Base-by-base conservation (phyloP, 1,284 basidiomycete genomes). In the Gastroboletus turbinatus region DNA sequence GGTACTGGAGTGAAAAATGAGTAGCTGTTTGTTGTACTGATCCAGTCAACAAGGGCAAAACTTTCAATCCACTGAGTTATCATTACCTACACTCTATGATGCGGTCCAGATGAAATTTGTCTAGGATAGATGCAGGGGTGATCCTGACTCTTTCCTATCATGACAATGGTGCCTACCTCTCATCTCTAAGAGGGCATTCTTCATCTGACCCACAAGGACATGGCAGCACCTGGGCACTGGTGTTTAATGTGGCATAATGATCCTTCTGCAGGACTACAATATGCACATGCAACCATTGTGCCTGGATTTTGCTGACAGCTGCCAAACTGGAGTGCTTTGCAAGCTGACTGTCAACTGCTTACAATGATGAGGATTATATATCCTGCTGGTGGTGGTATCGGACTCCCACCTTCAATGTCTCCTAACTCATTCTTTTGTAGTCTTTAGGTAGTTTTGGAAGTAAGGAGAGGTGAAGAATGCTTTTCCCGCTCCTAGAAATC, bases 391-490 rank as follows among this genome's bases (percentile, higher is more conserved):
- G 19, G 19, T 8, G 33, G 42, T 35, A 14, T n/a, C n/a, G 30
- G 30, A 59, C 66, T 25, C 46, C 35, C 47, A 85, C 88, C 89
- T 79, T 92, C 81, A 27, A 92, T 77, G 73, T 94, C 90, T 7
- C 91, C 91, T 64, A 90, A 93, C 68, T 94, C 91, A 73, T 94
- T 94, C 76, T 96, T 96, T 85, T 87, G 78, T 94, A 94, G 64
- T 89, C 87, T 57, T 84, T 82, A 2, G 92, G 90, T 8, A 96
- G 77, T 60, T 86, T 84, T 3, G 87, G 84, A 2, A 95, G 80
- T 1, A 95, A 77, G 4, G 88, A 88, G n/a, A 95, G 82, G 63
- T 94, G 27, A 92, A 82, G 5, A 83, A 84, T 0, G 88, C 90
- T 67, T 90, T 90, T 39, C 83, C 84, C 25, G 84, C 81, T 3